These are phyloP conservation scores for grape (Vitis vinifera) DNA, from an alignment of 164 flowering plant genomes.

Conservation along the genomic window ASM3070453v1 NC_081810.1:4952001-4952500, in stretches of 20 bases:
- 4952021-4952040: slow-evolving; percentile 1
- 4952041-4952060: not conserved
- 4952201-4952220: too few species aligned
- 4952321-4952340: too few species aligned
- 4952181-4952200: not conserved
- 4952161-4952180: not conserved
- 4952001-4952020: slow-evolving; percentile 89
- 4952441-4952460: slow-evolving; percentile 4
- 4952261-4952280: too few species aligned
- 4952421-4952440: slow-evolving; percentile 2
- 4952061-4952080: not conserved
- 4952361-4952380: not conserved
- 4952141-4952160: not conserved
- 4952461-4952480: slow-evolving; percentile 96
- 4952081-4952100: not conserved
- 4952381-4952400: too few species aligned
- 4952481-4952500: slow-evolving; percentile 90
- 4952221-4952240: too few species aligned
- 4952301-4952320: not conserved
- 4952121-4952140: not conserved
- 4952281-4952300: too few species aligned
- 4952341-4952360: not conserved
- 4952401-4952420: not conserved
- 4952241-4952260: too few species aligned
- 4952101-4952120: not conserved